phyloP scores from a whole-genome alignment of 768 basidiomycete species.

The Russula virescens region DNA sequence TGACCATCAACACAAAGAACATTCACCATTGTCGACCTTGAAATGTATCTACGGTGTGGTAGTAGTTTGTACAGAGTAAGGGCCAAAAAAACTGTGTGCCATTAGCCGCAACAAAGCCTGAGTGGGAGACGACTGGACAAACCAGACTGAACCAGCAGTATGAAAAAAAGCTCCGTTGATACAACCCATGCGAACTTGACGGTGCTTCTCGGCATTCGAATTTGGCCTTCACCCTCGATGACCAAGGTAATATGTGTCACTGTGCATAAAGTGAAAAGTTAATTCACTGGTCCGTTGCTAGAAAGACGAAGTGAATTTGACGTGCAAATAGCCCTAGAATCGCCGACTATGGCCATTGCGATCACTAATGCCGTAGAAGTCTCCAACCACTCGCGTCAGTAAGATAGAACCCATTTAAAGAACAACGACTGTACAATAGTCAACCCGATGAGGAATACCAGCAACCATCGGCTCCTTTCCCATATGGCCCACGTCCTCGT shows the following conservation, averaged over 20 bases:
- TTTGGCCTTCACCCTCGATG: background rate
- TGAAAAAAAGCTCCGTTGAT: background rate
- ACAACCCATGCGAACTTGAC: background rate
- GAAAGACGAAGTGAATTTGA: background rate
- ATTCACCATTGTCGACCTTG: conserved; percentile 7
- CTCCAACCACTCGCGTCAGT: background rate
- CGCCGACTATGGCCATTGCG: background rate
- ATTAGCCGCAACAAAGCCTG: background rate
- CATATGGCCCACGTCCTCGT: conserved; percentile 31
- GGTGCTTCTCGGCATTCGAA: background rate
- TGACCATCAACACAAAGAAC: conserved; percentile 19
- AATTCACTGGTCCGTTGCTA: background rate
- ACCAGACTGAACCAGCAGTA: conserved; percentile 17
- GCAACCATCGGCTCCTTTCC: conserved; percentile 24
- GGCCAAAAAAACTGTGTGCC: conserved; percentile 1
- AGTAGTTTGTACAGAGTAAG: conserved; percentile 17
- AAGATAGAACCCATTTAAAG: background rate
- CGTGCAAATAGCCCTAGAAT: no score
- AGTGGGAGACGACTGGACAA: background rate
- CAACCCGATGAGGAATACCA: background rate
- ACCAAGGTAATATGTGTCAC: background rate
- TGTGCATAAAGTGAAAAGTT: background rate
- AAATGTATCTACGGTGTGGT: background rate
- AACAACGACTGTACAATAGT: background rate
- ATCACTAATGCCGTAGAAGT: background rate